Evolutionary conservation across 1,284 basidiomycete genomes (phyloP), one percentile per base, ranked within the genome.

Genomic region (Fomitopsis betulina): DNA sequence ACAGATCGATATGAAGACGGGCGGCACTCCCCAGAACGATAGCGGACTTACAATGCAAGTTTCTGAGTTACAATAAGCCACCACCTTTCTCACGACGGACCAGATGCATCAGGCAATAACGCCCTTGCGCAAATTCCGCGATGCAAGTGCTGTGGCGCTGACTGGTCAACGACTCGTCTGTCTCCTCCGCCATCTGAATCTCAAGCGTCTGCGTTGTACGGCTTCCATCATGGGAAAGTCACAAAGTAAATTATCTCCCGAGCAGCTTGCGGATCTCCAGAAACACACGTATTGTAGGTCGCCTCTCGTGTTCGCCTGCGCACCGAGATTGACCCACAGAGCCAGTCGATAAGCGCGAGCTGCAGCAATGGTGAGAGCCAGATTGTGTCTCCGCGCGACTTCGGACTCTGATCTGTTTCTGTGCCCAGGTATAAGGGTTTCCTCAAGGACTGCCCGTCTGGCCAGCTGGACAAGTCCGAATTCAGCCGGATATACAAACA

Each of bases 401-500:
- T 53, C 49, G 55, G 53, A 50, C 32, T 43, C 30, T 43, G 58
- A 56, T 58, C 54, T 61, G 15, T 47, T 60, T 39, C 55, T 53
- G 60, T 56, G 57, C 52, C 38, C 72, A 95, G 92, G 94, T 97
- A 98, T 83, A 98, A 98, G 76, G 96, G 96, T 52, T 99, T 98
- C 78, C 86, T 96, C 71, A 98, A 96, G 76, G 97, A 99, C 77
- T 99, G 97, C 74, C 97, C 97, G 0, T 93, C 94, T 5, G 97
- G 97, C 47, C 91, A 95, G 68, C 86, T 99, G 66, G 93, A 98
- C 83, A 97, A 95, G 82, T 81, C 86, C 57, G 96, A 97, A 74
- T 99, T 99, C 76, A 85, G 91, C 70, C 90, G 93, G 73, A 99
- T 99, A 82, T 99, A 99, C 85, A 95, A 96, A 73, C 96, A 99